Evolutionary conservation across 2,329 filamentous ascomycete genomes (phyloP).

Genomic region (Leptographium procerum): DNA sequence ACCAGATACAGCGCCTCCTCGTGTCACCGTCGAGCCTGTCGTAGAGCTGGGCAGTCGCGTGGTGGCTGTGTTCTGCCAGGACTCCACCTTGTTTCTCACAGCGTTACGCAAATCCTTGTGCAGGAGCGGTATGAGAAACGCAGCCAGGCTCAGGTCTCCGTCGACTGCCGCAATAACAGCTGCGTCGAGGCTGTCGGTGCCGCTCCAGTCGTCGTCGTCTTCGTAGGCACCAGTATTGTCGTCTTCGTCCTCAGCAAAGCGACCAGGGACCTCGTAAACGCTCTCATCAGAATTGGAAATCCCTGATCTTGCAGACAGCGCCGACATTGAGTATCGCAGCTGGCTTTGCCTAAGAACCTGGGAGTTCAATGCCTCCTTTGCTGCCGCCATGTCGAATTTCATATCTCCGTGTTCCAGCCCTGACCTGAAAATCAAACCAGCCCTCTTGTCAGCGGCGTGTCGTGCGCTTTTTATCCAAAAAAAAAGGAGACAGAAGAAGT

Average conservation of each 20-base stretch:
- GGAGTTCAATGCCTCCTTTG: neutral
- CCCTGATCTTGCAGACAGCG: neutral
- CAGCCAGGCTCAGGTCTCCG: slow-evolving; percentile 15
- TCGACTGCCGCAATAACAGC: slow-evolving; percentile 15
- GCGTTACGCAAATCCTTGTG: slow-evolving; percentile 13
- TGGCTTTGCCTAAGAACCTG: slow-evolving; percentile 2
- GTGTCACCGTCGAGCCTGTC: neutral
- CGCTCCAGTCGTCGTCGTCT: slow-evolving; percentile 14
- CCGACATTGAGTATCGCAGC: neutral
- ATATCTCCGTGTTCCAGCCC: neutral
- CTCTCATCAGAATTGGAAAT: neutral
- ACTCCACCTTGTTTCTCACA: slow-evolving; percentile 14
- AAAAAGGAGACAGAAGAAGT: neutral
- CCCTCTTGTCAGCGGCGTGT: neutral
- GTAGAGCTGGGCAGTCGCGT: neutral
- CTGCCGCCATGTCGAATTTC: neutral
- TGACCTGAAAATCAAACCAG: neutral
- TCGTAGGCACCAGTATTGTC: slow-evolving; percentile 10
- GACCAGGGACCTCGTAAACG: neutral
- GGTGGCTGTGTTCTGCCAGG: slow-evolving; percentile 11
- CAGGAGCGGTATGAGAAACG: slow-evolving; percentile 15
- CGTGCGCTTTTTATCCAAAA: too few species aligned
- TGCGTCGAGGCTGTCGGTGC: slow-evolving; percentile 15
- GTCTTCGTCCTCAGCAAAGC: slow-evolving; percentile 7
- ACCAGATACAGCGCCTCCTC: neutral